Evolutionary conservation across 2,329 filamentous ascomycete species (phyloP).

Genomic region (Alternaria triticimaculans): DNA sequence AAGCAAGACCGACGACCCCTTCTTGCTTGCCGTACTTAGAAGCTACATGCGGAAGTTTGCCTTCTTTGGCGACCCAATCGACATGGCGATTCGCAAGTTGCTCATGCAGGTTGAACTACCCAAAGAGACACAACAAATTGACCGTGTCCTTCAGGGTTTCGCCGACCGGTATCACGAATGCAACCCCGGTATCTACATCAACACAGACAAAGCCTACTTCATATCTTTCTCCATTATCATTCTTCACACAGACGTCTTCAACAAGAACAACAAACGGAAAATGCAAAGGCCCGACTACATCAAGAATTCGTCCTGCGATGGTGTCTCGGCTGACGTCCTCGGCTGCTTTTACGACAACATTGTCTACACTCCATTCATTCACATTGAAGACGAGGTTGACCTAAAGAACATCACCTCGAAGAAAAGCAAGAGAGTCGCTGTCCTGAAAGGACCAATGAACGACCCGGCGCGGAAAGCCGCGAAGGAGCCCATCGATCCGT

Average conservation of each 20-base stretch:
- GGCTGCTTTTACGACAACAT: constrained; percentile 99
- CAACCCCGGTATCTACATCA: constrained; percentile 92
- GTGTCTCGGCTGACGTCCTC: constrained; percentile 90
- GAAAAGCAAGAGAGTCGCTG: constrained; percentile 72
- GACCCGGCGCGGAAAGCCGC: constrained; percentile 70
- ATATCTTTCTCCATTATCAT: constrained; percentile 97
- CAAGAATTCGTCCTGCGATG: constrained; percentile 90
- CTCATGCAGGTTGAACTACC: constrained; percentile 96
- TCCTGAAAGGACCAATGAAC: constrained; percentile 62
- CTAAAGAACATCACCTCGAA: constrained; percentile 74
- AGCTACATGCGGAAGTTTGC: constrained; percentile 96
- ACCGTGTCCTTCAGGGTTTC: constrained; percentile 91
- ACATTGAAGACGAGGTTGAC: constrained; percentile 90
- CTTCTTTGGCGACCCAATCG: constrained; percentile 96
- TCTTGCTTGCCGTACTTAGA: constrained; percentile 80
- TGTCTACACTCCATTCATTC: constrained; percentile 96
- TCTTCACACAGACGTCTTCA: constrained; percentile 98
- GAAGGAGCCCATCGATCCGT: constrained; percentile 92
- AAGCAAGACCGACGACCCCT: constrained; percentile 84
- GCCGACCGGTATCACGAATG: constrained; percentile 97
- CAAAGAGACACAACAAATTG: constrained; percentile 97
- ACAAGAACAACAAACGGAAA: constrained; percentile 99
- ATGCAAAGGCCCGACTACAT: constrained; percentile 97
- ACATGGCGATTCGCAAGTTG: constrained; percentile 95
- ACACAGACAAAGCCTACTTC: constrained; percentile 95